Base-by-base conservation (phyloP, 805 yeast species). In the Candida verbasci region DNA sequence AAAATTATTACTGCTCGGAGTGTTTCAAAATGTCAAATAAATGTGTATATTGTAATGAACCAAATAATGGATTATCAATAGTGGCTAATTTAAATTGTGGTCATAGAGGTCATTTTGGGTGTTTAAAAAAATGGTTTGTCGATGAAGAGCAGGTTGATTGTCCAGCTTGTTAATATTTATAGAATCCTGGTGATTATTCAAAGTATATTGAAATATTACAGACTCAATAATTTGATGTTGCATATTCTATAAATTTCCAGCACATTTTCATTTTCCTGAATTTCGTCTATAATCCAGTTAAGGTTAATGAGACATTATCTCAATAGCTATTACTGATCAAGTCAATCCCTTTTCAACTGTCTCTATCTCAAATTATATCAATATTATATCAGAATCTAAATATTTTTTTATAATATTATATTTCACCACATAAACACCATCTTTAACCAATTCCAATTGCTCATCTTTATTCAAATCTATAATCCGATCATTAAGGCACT, bases 21-120 rank as follows among this genome's bases (percentile, higher is more conserved):
- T 89, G 97, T 55, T 60, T 69, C 9, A 64, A 60, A 34, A 63
- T 65, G 11, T 79, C 78, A 42, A 80, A 78, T 40, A 72, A 78
- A n/a, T 89, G 97, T 57, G 70, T 80, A 18, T 75, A 80, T 42
- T 89, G 97, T 56, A 72, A 81, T 43, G 82, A 75, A 50, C 86
- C 95, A 0, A 68, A 89, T 49, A 76, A 74, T 45, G 94, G 94
- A 1, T 65, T 84, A 38, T 71, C 80, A 11, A 74, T 84, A 11
- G 68, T 72, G 64, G 42, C 61, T 67, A 42, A 66, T 45, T 55
- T 83, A 34, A 72, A 65, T 17, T 91, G 97, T 64, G 97, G 96
- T 0, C 97, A 91, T 57, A 69, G 79, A 39, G 88, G 91, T 1
- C 97, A 91, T 60, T 78, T 78, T 50, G 80, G 79, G 3, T 91